Evolutionary conservation across 257 asterid genomes (phyloP).

Genomic region (Lantana camara): DNA sequence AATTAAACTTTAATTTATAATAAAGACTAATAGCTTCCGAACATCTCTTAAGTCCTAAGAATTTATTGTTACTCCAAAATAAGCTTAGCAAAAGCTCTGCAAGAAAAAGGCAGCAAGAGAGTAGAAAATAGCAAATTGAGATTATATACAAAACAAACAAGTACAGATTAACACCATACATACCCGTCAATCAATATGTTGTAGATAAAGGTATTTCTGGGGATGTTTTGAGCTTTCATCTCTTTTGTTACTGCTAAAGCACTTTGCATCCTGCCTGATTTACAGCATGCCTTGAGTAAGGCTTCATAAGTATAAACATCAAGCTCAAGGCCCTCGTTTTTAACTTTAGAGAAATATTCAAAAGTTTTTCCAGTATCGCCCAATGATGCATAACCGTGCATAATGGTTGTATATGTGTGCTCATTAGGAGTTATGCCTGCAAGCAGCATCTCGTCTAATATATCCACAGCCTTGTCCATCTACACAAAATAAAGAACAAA

Average conservation of each 20-base stretch:
- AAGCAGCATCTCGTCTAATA: conserved; percentile 86
- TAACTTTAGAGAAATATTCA: conserved; percentile 79
- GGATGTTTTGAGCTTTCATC: conserved; percentile 76
- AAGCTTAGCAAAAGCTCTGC: too few species aligned
- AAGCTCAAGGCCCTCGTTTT: conserved; percentile 84
- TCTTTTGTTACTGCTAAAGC: conserved; percentile 97
- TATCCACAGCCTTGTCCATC: conserved; percentile 88
- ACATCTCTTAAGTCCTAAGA: too few species aligned
- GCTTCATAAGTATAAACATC: conserved; percentile 93
- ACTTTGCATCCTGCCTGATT: conserved; percentile 99
- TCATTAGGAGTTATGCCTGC: conserved; percentile 83
- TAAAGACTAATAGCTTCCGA: too few species aligned
- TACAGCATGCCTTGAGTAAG: conserved; percentile 97
- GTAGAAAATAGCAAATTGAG: background rate
- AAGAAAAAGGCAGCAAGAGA: too few species aligned
- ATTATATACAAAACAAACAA: background rate
- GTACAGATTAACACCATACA: conserved; percentile 18
- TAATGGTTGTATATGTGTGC: conserved; percentile 89
- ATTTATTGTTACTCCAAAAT: too few species aligned
- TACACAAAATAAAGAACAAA: conserved; percentile 32
- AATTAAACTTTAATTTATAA: too few species aligned
- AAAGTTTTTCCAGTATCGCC: conserved; percentile 97
- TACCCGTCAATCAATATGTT: conserved; percentile 97
- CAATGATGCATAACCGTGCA: conserved; percentile 96
- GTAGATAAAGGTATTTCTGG: conserved; percentile 86